Conservation (phyloP, 2,329 filamentous ascomycete genomes). For the Talaromyces sp. region DNA sequence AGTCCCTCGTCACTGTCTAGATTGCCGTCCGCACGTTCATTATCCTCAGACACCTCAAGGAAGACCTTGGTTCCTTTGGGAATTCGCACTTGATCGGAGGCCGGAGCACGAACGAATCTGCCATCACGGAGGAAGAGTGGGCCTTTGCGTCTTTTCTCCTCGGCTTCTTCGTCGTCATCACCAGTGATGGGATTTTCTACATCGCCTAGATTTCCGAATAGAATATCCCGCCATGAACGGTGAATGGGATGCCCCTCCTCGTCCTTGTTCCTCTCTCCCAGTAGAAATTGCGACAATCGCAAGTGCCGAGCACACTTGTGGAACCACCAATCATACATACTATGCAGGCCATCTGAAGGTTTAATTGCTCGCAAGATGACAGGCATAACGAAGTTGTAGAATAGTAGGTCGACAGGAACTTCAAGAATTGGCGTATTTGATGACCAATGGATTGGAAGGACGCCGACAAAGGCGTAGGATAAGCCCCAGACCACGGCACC, state of each 20-base stretch:
- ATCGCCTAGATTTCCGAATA: slow-evolving; percentile 39
- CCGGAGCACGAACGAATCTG: slow-evolving; percentile 84
- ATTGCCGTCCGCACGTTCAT: slow-evolving; percentile 61
- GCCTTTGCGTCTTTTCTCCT: slow-evolving; percentile 40
- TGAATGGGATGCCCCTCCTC: slow-evolving; percentile 71
- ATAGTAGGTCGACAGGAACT: slow-evolving; percentile 88
- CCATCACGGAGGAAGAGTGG: slow-evolving; percentile 66
- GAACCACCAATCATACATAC: slow-evolving; percentile 96
- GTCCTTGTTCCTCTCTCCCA: slow-evolving; percentile 74
- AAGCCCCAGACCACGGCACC: slow-evolving; percentile 96
- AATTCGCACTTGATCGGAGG: slow-evolving; percentile 91
- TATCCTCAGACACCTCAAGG: slow-evolving; percentile 66
- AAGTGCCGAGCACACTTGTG: slow-evolving; percentile 74
- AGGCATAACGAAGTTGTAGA: slow-evolving; percentile 96
- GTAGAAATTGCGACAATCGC: slow-evolving; percentile 86
- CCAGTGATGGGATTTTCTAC: slow-evolving; percentile 34
- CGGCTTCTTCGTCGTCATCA: slow-evolving; percentile 27
- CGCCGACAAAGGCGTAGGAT: slow-evolving; percentile 60
- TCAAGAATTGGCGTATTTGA: slow-evolving; percentile 89
- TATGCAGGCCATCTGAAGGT: slow-evolving; percentile 77
- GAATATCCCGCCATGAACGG: slow-evolving; percentile 53
- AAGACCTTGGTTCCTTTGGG: slow-evolving; percentile 81
- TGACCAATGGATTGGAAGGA: slow-evolving; percentile 90
- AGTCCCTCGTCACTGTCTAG: slow-evolving; percentile 53
- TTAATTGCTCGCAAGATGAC: slow-evolving; percentile 78